Evolutionary conservation across 768 basidiomycete species (phyloP).

Genomic region (Mrakia blollopis): DNA sequence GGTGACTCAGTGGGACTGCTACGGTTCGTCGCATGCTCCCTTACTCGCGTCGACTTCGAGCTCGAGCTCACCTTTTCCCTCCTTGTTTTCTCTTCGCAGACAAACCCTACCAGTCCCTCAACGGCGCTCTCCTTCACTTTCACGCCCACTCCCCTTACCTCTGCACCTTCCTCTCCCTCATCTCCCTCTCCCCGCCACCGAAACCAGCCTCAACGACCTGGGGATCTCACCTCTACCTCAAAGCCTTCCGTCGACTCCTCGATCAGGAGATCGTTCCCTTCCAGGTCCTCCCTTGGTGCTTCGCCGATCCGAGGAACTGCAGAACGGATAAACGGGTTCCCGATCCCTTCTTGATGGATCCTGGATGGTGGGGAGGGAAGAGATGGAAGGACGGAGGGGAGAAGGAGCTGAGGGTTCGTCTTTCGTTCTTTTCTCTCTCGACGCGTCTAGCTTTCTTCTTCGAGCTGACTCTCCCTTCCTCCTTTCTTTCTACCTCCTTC

Average conservation of each 20-base stretch:
- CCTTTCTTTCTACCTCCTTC: background rate
- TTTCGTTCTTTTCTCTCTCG: background rate
- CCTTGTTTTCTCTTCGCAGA: constrained; percentile 47
- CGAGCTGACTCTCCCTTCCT: background rate
- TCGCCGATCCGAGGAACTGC: constrained; percentile 85
- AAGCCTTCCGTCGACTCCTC: constrained; percentile 80
- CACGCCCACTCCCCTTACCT: constrained; percentile 85
- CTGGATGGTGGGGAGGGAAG: constrained; percentile 62
- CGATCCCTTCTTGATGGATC: constrained; percentile 66
- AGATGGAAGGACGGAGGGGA: constrained; percentile 54
- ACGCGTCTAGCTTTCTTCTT: background rate
- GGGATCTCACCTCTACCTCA: constrained; percentile 86
- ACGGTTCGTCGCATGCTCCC: constrained; percentile 56
- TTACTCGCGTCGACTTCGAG: background rate
- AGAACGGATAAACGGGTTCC: constrained; percentile 89
- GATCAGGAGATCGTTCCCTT: constrained; percentile 71
- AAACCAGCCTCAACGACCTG: constrained; percentile 79
- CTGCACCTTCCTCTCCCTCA: constrained; percentile 91
- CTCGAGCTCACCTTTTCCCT: background rate
- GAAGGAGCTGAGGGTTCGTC: constrained; percentile 35
- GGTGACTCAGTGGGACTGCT: constrained; percentile 98
- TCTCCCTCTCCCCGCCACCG: constrained; percentile 68
- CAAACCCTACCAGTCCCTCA: constrained; percentile 70
- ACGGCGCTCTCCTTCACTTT: constrained; percentile 95
- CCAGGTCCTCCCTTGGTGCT: constrained; percentile 90